A percentile compares a stretch with the other conserved stretches of the same genome.
These are phyloP conservation scores for Colletotrichum musae DNA, from an alignment of 2,329 filamentous ascomycete genomes.

Conservation along the genomic window DNA sequence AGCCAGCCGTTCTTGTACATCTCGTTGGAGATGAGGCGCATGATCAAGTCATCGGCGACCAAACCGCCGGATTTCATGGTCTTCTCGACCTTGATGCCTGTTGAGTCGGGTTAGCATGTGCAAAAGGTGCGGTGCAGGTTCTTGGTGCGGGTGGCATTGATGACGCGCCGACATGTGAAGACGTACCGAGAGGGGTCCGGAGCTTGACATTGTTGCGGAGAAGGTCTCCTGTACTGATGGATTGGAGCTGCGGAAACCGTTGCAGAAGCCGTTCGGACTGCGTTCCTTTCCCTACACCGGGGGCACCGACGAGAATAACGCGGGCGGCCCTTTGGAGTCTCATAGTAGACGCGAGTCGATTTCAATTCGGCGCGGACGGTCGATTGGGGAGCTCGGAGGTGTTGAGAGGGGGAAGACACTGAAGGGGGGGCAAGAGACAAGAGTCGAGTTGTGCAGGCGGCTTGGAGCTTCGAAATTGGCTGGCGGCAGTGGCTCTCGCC, in stretches of 20 bases:
- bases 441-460: conserved; percentile 15
- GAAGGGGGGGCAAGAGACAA: neutral
- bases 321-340: conserved; percentile 86
- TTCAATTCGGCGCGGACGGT: conserved; percentile 26
- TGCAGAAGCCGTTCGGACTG: conserved; percentile 91
- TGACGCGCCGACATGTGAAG: conserved; percentile 10
- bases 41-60: conserved; percentile 92
- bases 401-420: neutral
- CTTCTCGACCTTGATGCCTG: conserved; percentile 91
- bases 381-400: conserved; percentile 25
- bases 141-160: neutral
- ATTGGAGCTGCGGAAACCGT: conserved; percentile 88
- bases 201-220: conserved; percentile 93
- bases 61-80: conserved; percentile 90
- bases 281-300: conserved; percentile 97
- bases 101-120: conserved; percentile 13
- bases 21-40: conserved; percentile 92
- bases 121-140: neutral
- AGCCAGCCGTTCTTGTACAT: conserved; percentile 90
- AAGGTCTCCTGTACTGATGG: conserved; percentile 94
- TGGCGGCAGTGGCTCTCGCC: conserved; percentile 31
- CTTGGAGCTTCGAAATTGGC: conserved; percentile 29
- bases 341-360: conserved; percentile 57
- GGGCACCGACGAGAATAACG: conserved; percentile 94
- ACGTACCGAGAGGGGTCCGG: conserved; percentile 85